phyloP scores from a whole-genome alignment of 176 grass and related monocot genomes.

The Triticum aestivum region DNA sequence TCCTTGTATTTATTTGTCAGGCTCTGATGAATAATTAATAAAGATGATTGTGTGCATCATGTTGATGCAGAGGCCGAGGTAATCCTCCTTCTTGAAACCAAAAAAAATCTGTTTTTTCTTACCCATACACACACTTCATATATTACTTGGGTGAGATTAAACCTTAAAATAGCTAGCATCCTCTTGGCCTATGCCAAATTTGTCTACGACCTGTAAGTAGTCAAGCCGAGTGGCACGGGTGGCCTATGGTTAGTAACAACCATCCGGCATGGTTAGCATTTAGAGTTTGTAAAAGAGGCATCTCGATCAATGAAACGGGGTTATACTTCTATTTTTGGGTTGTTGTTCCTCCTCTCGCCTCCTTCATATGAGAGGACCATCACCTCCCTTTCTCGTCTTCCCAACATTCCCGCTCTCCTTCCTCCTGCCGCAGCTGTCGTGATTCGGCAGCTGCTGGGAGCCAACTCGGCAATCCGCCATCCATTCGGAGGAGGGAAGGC shows the following conservation, averaged over 20 bases:
- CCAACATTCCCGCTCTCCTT: slow-evolving; percentile 35
- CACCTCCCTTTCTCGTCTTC: not conserved
- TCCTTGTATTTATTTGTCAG: no score
- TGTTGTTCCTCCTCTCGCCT: not conserved
- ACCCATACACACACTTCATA: no score
- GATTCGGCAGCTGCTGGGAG: slow-evolving; percentile 32
- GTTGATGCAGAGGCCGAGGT: no score
- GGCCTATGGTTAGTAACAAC: not conserved
- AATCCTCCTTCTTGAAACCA: no score
- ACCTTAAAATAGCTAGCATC: not conserved
- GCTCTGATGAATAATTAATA: no score
- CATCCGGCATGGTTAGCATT: slow-evolving; percentile 27
- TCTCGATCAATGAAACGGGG: not conserved
- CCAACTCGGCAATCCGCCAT: not conserved
- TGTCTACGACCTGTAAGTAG: slow-evolving; percentile 21
- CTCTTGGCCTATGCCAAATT: not conserved
- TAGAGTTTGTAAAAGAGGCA: not conserved
- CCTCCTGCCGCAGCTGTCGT: slow-evolving; percentile 36
- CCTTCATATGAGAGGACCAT: slow-evolving; percentile 34
- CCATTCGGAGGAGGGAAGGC: slow-evolving; percentile 29
- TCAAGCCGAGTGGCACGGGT: not conserved
- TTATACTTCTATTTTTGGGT: slow-evolving; percentile 37
- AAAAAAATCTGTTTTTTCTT: no score
- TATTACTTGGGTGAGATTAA: not conserved
- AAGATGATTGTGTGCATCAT: no score